Evolutionary conservation across 495 filamentous ascomycete species (phyloP).

Genomic region (Elaphomyces granulatus): DNA sequence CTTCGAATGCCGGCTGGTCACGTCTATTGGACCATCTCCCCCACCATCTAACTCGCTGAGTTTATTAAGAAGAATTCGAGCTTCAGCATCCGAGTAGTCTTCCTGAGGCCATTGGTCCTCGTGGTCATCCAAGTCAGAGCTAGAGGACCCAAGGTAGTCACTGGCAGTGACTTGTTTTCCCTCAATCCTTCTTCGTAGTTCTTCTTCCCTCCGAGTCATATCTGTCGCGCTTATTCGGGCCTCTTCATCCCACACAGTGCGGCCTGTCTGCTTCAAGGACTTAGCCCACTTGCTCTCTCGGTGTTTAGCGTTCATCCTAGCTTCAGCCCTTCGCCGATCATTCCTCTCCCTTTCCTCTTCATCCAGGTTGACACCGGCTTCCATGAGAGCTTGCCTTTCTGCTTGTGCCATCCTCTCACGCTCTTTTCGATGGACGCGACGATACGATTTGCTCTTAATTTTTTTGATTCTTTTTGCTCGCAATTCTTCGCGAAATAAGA

Average conservation of each 20-base stretch:
- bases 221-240: conserved; percentile 63
- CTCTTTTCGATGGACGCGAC: conserved; percentile 81
- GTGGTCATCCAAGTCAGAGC: conserved; percentile 41
- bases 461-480: conserved; percentile 89
- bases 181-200: conserved; percentile 67
- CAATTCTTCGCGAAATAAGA: conserved; percentile 82
- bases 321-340: conserved; percentile 68
- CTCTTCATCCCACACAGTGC: conserved; percentile 72
- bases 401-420: conserved; percentile 54
- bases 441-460: conserved; percentile 92
- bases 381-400: conserved; percentile 52
- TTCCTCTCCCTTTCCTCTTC: conserved; percentile 69
- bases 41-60: conserved; percentile 42
- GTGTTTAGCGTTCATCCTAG: conserved; percentile 80
- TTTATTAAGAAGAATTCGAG: conserved; percentile 38
- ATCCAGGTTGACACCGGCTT: conserved; percentile 51
- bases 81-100: conserved; percentile 39
- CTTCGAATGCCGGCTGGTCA: conserved; percentile 32
- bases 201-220: conserved; percentile 72
- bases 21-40: conserved; percentile 20
- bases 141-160: conserved; percentile 31
- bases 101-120: conserved; percentile 39
- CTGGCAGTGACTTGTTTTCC: conserved; percentile 52
- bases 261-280: conserved; percentile 61
- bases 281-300: conserved; percentile 93